These are phyloP conservation scores for Escovopsis sp. DNA, from an alignment of 2,329 filamentous ascomycete species.

Conservation along the genomic window DNA sequence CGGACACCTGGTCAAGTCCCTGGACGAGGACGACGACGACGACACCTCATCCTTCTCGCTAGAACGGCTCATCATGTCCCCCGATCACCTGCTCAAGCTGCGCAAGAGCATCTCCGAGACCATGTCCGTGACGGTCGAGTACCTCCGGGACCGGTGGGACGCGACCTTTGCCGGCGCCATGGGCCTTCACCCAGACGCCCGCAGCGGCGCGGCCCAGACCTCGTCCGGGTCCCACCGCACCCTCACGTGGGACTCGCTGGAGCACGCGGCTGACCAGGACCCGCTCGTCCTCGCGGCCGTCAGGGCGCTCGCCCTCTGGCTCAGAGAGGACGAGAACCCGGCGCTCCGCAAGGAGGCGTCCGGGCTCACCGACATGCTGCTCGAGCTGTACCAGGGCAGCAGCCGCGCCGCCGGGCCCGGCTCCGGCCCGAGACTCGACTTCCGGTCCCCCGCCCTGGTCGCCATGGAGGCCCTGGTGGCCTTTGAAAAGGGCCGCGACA, in stretches of 20 bases:
- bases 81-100: slow-evolving; percentile 46
- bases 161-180: slow-evolving; percentile 46
- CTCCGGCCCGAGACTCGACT: slow-evolving; percentile 26
- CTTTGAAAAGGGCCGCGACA: slow-evolving; percentile 30
- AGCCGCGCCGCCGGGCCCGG: slow-evolving; percentile 3
- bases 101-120: slow-evolving; percentile 47
- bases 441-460: slow-evolving; percentile 41
- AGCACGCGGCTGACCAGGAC: slow-evolving; percentile 34
- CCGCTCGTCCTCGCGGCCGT: slow-evolving; percentile 44
- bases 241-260: slow-evolving; percentile 44
- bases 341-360: slow-evolving; percentile 39
- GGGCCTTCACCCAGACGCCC: slow-evolving; percentile 44
- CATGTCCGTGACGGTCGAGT: slow-evolving; percentile 47
- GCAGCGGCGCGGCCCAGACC: slow-evolving; percentile 28
- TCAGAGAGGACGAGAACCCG: slow-evolving; percentile 54
- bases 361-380: slow-evolving; percentile 47
- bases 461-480: slow-evolving; percentile 44
- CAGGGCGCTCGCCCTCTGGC: slow-evolving; percentile 46
- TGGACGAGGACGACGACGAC: slow-evolving; percentile 29
- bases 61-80: slow-evolving; percentile 31
- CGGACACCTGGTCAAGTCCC: slow-evolving; percentile 37
- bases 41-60: slow-evolving; percentile 6
- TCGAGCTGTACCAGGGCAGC: slow-evolving; percentile 42
- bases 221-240: slow-evolving; percentile 30
- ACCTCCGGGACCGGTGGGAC: slow-evolving; percentile 56